phyloP scores from a whole-genome alignment of 2,329 filamentous ascomycete genomes.

The Nemania sp. region DNA sequence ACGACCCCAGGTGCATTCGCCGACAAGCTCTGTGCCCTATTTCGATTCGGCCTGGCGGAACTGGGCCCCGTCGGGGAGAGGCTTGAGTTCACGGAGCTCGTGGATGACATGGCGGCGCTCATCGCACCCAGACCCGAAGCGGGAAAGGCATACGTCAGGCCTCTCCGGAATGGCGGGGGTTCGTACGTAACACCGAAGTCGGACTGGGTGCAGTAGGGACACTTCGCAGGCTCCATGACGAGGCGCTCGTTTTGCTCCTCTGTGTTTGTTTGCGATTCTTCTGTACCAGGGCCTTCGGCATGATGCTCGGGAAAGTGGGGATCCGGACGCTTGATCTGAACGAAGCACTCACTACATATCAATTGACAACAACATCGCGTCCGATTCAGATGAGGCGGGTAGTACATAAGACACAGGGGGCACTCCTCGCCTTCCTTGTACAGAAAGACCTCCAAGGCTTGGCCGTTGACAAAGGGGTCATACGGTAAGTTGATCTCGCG shows the following conservation, averaged over 20 bases:
- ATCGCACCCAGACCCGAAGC: constrained; percentile 55
- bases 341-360: constrained; percentile 98
- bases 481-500: constrained; percentile 79
- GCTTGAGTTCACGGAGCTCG: constrained; percentile 73
- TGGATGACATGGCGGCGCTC: constrained; percentile 81
- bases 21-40: constrained; percentile 67
- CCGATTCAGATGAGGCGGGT: constrained; percentile 90
- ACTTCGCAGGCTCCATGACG: constrained; percentile 88
- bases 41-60: constrained; percentile 45
- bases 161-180: constrained; percentile 83
- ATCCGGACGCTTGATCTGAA: constrained; percentile 88
- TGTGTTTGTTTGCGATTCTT: constrained; percentile 42
- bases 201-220: constrained; percentile 91
- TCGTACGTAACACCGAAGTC: constrained; percentile 98
- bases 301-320: constrained; percentile 76
- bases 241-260: constrained; percentile 67
- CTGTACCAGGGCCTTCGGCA: constrained; percentile 44
- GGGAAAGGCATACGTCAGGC: constrained; percentile 68
- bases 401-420: constrained; percentile 95
- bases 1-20: constrained; percentile 84
- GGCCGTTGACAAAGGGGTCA: constrained; percentile 92
- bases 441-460: constrained; percentile 86
- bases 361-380: constrained; percentile 94
- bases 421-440: constrained; percentile 93
- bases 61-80: constrained; percentile 48